Percentiles rank a stretch among this genome's conserved stretches.
Conservation (phyloP, 2,329 filamentous ascomycete genomes). For the Phoma sp. region DNA sequence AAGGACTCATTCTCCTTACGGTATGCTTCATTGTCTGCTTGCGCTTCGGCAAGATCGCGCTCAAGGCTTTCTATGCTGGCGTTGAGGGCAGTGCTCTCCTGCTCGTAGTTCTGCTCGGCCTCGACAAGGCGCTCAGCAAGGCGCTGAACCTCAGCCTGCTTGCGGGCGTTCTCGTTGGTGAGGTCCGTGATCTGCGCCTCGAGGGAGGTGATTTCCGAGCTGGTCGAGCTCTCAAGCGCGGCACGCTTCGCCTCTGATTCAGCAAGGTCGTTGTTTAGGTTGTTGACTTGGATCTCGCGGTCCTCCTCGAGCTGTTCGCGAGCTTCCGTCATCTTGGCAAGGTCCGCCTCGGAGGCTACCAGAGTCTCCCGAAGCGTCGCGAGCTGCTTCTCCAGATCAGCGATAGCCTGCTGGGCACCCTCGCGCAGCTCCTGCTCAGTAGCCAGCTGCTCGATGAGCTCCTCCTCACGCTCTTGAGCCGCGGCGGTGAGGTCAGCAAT, state of each 20-base stretch:
- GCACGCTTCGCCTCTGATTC: constrained; percentile 41
- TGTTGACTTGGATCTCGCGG: constrained; percentile 42
- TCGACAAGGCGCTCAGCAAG: constrained; percentile 37
- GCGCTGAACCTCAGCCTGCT: constrained; percentile 48
- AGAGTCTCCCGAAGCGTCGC: constrained; percentile 45
- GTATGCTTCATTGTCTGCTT: constrained; percentile 34
- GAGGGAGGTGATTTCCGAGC: constrained; percentile 40
- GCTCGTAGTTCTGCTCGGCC: constrained; percentile 35
- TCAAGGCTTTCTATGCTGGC: constrained; percentile 31
- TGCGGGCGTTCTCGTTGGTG: constrained; percentile 48
- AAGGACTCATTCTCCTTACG: constrained; percentile 37
- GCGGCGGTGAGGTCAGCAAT: constrained; percentile 48
- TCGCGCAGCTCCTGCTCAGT: constrained; percentile 49
- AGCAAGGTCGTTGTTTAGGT: constrained; percentile 45
- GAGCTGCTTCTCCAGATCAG: constrained; percentile 44
- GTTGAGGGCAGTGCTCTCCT: constrained; percentile 35
- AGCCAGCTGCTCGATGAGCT: constrained; percentile 48
- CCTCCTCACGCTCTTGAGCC: constrained; percentile 48
- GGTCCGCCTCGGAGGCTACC: constrained; percentile 27
- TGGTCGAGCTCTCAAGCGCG: constrained; percentile 40
- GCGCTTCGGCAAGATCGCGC: constrained; percentile 25
- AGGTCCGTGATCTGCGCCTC: constrained; percentile 50
- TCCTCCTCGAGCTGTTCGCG: constrained; percentile 42
- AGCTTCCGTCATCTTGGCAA: constrained; percentile 35
- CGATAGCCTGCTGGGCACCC: constrained; percentile 44